Evolutionary conservation across 2,329 filamentous ascomycete genomes (phyloP).

Genomic region (Hypoxylon sp.): DNA sequence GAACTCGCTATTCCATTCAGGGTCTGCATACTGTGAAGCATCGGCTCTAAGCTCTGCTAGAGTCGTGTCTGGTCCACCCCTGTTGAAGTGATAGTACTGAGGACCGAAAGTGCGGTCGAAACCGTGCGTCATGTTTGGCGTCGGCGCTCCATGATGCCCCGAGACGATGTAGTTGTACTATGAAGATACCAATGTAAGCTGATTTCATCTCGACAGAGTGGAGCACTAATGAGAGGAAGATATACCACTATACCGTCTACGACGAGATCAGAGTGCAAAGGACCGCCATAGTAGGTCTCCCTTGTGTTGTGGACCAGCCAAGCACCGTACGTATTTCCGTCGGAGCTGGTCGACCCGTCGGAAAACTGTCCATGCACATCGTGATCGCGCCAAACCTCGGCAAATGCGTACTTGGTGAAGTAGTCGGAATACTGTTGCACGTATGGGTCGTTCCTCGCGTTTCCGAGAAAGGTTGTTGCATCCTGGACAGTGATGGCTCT

Average conservation of each 20-base stretch:
- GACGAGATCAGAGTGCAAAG: conserved; percentile 67
- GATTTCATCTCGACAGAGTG: neutral
- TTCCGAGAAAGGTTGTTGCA: conserved; percentile 67
- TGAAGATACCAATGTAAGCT: neutral
- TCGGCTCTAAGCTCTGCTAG: conserved; percentile 61
- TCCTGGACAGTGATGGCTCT: conserved; percentile 64
- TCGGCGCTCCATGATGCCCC: conserved; percentile 66
- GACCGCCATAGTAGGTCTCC: conserved; percentile 69
- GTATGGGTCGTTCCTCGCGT: conserved; percentile 61
- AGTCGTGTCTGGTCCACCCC: conserved; percentile 54
- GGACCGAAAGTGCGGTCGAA: conserved; percentile 72
- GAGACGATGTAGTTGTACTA: conserved; percentile 52
- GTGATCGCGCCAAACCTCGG: conserved; percentile 65
- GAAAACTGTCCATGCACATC: conserved; percentile 62
- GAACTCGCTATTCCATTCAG: conserved; percentile 65
- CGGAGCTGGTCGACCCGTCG: conserved; percentile 58
- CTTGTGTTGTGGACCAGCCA: conserved; percentile 71
- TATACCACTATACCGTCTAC: conserved; percentile 70
- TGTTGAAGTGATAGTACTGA: conserved; percentile 70
- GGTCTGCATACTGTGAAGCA: conserved; percentile 59
- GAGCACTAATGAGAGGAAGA: neutral
- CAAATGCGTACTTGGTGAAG: conserved; percentile 72
- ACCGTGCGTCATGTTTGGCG: conserved; percentile 67
- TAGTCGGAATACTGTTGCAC: conserved; percentile 64
- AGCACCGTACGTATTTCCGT: conserved; percentile 63